Percentiles rank a stretch among this genome's conserved stretches.
Evolutionary conservation across 1,284 basidiomycete species (phyloP).

Genomic region (Takashimella koratensis): DNA sequence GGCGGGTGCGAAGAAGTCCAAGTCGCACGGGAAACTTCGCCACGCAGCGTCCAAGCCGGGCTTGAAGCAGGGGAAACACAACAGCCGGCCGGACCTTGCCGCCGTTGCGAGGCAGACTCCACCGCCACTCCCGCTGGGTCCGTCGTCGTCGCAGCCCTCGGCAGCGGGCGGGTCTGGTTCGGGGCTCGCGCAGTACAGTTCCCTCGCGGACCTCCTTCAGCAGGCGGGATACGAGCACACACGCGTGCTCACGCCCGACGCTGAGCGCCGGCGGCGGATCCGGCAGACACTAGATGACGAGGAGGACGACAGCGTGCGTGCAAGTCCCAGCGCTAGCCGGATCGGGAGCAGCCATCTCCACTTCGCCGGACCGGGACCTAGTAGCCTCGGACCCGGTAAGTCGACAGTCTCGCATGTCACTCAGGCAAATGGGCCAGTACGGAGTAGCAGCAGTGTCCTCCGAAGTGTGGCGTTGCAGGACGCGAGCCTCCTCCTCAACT

Average conservation of each 20-base stretch:
- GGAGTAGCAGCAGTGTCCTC: conserved; percentile 14
- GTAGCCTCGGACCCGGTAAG: not conserved
- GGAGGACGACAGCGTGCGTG: not conserved
- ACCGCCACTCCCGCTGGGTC: conserved; percentile 17
- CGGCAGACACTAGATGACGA: conserved; percentile 1
- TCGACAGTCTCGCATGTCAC: conserved; percentile 13
- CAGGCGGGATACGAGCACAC: conserved; percentile 88
- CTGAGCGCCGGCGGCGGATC: conserved; percentile 52
- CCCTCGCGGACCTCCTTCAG: conserved; percentile 72
- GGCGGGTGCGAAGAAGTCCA: not conserved
- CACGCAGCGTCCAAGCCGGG: not conserved
- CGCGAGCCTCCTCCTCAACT: conserved; percentile 4
- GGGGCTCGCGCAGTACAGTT: conserved; percentile 57
- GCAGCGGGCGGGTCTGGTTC: not conserved
- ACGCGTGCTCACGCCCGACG: conserved; percentile 76
- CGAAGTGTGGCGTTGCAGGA: conserved; percentile 18
- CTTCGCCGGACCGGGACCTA: not conserved
- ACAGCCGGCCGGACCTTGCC: not conserved
- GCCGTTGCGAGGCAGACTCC: not conserved
- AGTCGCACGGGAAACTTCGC: not conserved
- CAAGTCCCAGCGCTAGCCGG: too few species aligned
- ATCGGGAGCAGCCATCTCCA: too few species aligned
- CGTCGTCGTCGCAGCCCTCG: conserved; percentile 12
- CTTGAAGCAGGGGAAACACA: not conserved
- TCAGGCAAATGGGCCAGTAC: conserved; percentile 8